phyloP scores from a whole-genome alignment of 1,284 basidiomycete species.

The Xerocomus amazonicus region DNA sequence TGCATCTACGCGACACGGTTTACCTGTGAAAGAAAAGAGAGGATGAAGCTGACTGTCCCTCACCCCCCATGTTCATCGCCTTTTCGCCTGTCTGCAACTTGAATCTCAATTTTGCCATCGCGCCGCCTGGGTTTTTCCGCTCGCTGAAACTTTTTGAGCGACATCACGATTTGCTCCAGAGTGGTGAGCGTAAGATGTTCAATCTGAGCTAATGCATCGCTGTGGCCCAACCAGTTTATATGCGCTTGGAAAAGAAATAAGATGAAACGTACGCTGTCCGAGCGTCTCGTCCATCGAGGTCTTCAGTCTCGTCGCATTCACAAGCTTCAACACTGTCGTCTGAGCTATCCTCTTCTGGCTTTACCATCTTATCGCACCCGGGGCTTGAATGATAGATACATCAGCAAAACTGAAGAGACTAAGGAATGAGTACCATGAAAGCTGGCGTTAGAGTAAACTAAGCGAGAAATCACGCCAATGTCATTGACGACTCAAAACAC shows the following conservation, averaged over 20 bases:
- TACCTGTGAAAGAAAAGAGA: constrained; percentile 5
- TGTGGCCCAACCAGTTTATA: constrained; percentile 24
- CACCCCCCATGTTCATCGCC: constrained; percentile 16
- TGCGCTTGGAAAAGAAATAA: constrained; percentile 3
- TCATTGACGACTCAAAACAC: neutral
- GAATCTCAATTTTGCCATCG: constrained; percentile 25
- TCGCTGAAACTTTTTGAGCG: constrained; percentile 13
- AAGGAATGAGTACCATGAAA: neutral
- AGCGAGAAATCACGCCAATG: too few species aligned
- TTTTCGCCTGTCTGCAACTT: constrained; percentile 27
- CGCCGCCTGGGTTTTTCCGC: neutral
- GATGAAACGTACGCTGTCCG: constrained; percentile 5
- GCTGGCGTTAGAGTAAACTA: too few species aligned
- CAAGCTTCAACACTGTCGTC: neutral
- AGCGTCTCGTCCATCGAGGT: neutral
- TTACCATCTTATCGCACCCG: neutral
- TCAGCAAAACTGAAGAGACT: neutral
- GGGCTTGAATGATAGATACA: too few species aligned
- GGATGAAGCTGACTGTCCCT: neutral
- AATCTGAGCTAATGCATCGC: constrained; percentile 34
- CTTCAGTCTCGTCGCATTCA: constrained; percentile 15
- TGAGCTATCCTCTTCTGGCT: neutral
- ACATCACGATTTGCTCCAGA: constrained; percentile 46
- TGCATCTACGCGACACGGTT: constrained; percentile 9
- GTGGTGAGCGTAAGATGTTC: constrained; percentile 54